Conservation (phyloP, 768 basidiomycete genomes). For the Suillus decipiens region DNA sequence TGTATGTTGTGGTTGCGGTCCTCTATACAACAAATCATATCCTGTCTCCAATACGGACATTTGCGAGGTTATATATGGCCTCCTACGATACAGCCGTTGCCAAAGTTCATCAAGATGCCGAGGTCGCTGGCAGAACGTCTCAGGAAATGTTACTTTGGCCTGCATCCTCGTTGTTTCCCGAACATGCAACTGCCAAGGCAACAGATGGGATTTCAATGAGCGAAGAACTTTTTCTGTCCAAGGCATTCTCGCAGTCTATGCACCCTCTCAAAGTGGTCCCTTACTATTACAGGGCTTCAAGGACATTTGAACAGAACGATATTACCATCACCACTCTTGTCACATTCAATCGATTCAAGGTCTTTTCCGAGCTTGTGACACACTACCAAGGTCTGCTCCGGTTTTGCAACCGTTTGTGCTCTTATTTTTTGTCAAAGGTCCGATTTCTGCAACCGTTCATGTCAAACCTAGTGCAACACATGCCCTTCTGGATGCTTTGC, state of each 20-base stretch:
- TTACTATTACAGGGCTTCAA: slow-evolving; percentile 75
- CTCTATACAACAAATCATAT: slow-evolving; percentile 33
- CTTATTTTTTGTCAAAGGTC: slow-evolving; percentile 49
- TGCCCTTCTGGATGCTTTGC: slow-evolving; percentile 60
- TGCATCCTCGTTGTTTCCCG: neutral
- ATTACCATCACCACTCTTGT: slow-evolving; percentile 87
- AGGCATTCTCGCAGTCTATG: slow-evolving; percentile 69
- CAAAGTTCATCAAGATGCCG: slow-evolving; percentile 4
- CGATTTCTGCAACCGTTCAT: slow-evolving; percentile 84
- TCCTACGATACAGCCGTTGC: slow-evolving; percentile 1
- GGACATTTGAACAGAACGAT: slow-evolving; percentile 57
- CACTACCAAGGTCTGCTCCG: slow-evolving; percentile 66
- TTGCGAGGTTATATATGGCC: neutral
- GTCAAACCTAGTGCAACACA: slow-evolving; percentile 47
- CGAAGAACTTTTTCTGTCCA: slow-evolving; percentile 61
- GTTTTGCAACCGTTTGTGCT: neutral
- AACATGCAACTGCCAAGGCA: slow-evolving; percentile 2
- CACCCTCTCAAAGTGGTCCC: slow-evolving; percentile 77
- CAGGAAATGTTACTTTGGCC: slow-evolving; percentile 28
- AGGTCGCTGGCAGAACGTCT: slow-evolving; percentile 7
- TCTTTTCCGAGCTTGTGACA: slow-evolving; percentile 69
- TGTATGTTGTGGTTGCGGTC: slow-evolving; percentile 32
- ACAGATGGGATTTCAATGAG: slow-evolving; percentile 28
- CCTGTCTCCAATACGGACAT: slow-evolving; percentile 13
- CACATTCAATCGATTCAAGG: slow-evolving; percentile 75